Base-by-base conservation (phyloP, 768 basidiomycete species). In the Serpula lacrymans region DNA sequence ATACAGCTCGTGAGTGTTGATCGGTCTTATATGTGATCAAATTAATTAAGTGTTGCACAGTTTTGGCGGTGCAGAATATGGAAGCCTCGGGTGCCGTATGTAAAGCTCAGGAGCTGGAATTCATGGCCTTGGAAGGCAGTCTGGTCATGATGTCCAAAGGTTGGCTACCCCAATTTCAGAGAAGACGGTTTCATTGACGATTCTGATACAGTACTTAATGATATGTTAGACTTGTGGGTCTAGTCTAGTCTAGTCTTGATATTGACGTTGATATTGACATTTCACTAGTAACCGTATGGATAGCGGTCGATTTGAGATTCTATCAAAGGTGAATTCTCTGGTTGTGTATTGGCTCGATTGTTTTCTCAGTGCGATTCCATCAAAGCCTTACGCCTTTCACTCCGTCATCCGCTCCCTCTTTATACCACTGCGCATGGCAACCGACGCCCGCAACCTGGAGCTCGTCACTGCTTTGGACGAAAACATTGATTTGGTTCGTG, bases 11-110 rank as follows among this genome's bases (percentile, higher is more conserved):
- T 61, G 45, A 30, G 58, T 56, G 29, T 34, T 21, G 24, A 32
- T n/a, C n/a, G 18, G 27, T 18, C 11, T 27, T 34, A 28, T 27
- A 13, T 11, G 14, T 55, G 18, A 41, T 22, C 34, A 26, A 22
- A 23, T 32, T 33, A 23, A 34, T 44, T 37, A 9, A 22, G 32
- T 33, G 18, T n/a, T n/a, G n/a, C n/a, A 21, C 37, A 70, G 67
- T 93, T 11, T 69, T 95, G 35, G 90, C 93, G 1, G 85, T 94
- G 13, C 93, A 96, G 65, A 95, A 97, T 54, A 82, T 95, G 76
- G 83, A 87, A 46, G 89, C 88, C 1, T 79, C 80, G 1, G 79
- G 84, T 6, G 75, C 77, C 1, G 75, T 95, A 32, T 72, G 75
- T 2, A 80, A 77, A 48, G 78, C 83, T 26, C 84, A 92, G 53